Percentiles rank a stretch among this genome's conserved stretches.
Conservation (phyloP, 75 land plant species). For the Sequoia sempervirens region DNA sequence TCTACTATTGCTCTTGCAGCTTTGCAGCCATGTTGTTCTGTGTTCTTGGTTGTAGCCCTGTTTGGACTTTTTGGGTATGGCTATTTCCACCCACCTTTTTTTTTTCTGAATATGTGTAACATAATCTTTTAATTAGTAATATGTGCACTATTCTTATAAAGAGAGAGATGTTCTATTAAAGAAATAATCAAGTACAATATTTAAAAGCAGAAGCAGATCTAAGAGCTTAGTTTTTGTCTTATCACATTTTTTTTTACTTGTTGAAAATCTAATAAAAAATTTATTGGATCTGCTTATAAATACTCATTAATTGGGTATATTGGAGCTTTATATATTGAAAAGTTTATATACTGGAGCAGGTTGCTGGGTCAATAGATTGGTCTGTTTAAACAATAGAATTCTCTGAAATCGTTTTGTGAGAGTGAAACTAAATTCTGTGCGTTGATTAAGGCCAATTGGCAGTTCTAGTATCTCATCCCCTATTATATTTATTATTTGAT, state of each 20-base stretch:
- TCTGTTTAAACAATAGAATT: too few relatives aligned
- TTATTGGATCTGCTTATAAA: neutral
- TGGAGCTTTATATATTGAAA: neutral
- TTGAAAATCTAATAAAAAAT: neutral
- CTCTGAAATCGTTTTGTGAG: too few relatives aligned
- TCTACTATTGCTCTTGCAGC: too few relatives aligned
- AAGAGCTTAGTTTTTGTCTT: neutral
- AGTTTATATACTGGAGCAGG: neutral
- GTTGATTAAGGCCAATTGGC: neutral
- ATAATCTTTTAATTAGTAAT: too few relatives aligned
- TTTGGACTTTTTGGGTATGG: too few relatives aligned
- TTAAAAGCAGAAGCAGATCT: neutral
- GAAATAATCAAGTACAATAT: neutral
- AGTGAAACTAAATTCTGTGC: neutral
- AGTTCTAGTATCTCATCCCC: neutral
- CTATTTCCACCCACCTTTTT: too few relatives aligned
- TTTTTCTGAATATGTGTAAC: too few relatives aligned
- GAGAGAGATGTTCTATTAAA: neutral
- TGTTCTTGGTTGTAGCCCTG: too few relatives aligned
- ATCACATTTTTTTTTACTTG: neutral
- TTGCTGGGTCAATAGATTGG: neutral
- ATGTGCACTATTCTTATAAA: too few relatives aligned
- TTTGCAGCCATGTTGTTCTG: too few relatives aligned
- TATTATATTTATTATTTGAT: neutral
- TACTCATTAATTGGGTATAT: neutral